Evolutionary conservation across 495 filamentous ascomycete species (phyloP).

Genomic region (Penicillium alfredii): DNA sequence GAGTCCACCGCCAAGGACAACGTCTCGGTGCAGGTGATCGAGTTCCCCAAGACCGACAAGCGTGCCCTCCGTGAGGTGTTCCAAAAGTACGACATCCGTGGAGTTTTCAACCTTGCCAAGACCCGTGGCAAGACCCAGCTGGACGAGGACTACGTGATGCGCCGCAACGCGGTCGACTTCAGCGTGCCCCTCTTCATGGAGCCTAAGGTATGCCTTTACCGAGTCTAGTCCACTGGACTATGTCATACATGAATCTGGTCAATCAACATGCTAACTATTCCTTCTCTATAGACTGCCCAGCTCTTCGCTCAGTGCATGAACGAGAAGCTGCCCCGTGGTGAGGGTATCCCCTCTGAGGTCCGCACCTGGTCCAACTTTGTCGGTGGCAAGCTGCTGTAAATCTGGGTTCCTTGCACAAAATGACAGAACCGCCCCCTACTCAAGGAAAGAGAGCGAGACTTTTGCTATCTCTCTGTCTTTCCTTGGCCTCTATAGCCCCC

Average conservation of each 20-base stretch:
- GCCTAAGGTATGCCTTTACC: slow-evolving; percentile 72
- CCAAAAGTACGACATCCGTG: slow-evolving; percentile 91
- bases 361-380: slow-evolving; percentile 91
- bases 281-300: slow-evolving; percentile 67
- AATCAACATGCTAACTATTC: background rate
- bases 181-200: slow-evolving; percentile 98
- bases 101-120: slow-evolving; percentile 91
- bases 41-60: slow-evolving; percentile 97
- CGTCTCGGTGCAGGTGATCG: slow-evolving; percentile 79
- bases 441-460: background rate
- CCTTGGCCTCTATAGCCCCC: slow-evolving; percentile 4
- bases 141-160: slow-evolving; percentile 98
- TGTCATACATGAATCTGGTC: no score
- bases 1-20: slow-evolving; percentile 61
- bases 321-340: slow-evolving; percentile 77
- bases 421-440: slow-evolving; percentile 14
- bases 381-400: slow-evolving; percentile 83
- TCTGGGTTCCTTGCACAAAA: slow-evolving; percentile 15
- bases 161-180: slow-evolving; percentile 96
- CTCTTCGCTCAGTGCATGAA: slow-evolving; percentile 95
- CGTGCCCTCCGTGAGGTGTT: slow-evolving; percentile 91
- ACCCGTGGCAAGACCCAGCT: slow-evolving; percentile 73
- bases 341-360: slow-evolving; percentile 86
- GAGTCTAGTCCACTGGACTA: no score
- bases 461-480: background rate